phyloP scores from a whole-genome alignment of 352 stramenopile genomes.

The Globisporangium okanoganense region DNA sequence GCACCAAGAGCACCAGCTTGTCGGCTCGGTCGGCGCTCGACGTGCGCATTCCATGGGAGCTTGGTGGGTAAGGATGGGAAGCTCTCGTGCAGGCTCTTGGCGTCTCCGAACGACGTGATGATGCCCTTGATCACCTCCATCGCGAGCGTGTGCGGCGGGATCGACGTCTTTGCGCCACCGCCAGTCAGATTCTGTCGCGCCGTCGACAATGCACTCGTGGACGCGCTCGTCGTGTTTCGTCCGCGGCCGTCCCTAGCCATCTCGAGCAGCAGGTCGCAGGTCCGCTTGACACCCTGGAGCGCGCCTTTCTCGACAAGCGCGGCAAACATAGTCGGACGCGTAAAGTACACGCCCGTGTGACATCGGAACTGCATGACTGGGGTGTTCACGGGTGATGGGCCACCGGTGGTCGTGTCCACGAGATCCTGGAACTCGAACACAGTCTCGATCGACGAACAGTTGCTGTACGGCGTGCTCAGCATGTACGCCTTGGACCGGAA shows the following conservation, averaged over 20 bases:
- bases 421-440: constrained; percentile 45
- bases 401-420: constrained; percentile 14
- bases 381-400: constrained; percentile 11
- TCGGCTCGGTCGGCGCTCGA: background rate
- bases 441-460: constrained; percentile 61
- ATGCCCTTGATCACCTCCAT: constrained; percentile 55
- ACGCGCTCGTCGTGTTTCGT: background rate
- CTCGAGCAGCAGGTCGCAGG: constrained; percentile 22
- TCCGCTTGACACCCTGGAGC: constrained; percentile 24
- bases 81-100: constrained; percentile 22
- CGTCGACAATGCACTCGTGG: background rate
- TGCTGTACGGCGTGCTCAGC: constrained; percentile 58
- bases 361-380: constrained; percentile 24
- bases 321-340: constrained; percentile 23
- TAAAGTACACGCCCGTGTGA: constrained; percentile 26
- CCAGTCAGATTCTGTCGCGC: background rate
- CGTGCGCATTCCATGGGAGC: constrained; percentile 39
- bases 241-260: constrained; percentile 17
- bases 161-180: constrained; percentile 1
- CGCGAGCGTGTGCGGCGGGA: constrained; percentile 34
- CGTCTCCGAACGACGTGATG: constrained; percentile 30
- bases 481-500: constrained; percentile 63
- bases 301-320: constrained; percentile 24
- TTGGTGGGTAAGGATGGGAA: constrained; percentile 33
- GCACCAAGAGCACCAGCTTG: background rate